Percentiles rank a stretch among this genome's conserved stretches.
Conservation (phyloP, 1,139 yeast species). For the Yamadazyma sp. region DNA sequence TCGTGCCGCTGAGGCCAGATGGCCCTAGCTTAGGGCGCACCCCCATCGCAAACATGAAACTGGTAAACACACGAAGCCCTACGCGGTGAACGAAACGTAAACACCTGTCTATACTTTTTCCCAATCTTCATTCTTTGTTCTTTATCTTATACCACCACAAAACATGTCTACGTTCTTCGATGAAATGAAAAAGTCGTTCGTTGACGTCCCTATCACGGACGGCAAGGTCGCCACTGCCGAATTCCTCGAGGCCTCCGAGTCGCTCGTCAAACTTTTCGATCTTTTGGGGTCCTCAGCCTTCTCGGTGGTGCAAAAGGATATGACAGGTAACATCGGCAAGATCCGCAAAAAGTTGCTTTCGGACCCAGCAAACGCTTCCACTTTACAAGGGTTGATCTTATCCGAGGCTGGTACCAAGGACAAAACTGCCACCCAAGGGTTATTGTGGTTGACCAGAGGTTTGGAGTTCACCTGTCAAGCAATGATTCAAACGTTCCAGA, state of each 20-base stretch:
- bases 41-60: no score
- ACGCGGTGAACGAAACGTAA: neutral
- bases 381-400: slow-evolving; percentile 76
- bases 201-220: slow-evolving; percentile 65
- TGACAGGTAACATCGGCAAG: slow-evolving; percentile 83
- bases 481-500: slow-evolving; percentile 72
- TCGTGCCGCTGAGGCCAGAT: no score
- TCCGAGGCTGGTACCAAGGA: slow-evolving; percentile 64
- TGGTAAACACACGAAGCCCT: no score
- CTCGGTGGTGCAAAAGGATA: slow-evolving; percentile 80
- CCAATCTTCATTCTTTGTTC: no score
- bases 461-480: slow-evolving; percentile 87
- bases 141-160: neutral
- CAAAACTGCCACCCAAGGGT: slow-evolving; percentile 88
- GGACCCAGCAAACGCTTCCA: slow-evolving; percentile 61
- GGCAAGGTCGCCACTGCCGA: slow-evolving; percentile 69
- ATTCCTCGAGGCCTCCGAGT: slow-evolving; percentile 82
- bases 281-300: slow-evolving; percentile 85
- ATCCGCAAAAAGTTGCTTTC: slow-evolving; percentile 65
- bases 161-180: slow-evolving; percentile 75
- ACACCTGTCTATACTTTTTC: no score
- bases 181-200: slow-evolving; percentile 69
- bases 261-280: slow-evolving; percentile 80
- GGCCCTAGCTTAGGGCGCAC: no score
- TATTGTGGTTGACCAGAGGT: slow-evolving; percentile 85